Conservation (phyloP, 306 rosid genomes). For the Arachis hypogaea region DNA sequence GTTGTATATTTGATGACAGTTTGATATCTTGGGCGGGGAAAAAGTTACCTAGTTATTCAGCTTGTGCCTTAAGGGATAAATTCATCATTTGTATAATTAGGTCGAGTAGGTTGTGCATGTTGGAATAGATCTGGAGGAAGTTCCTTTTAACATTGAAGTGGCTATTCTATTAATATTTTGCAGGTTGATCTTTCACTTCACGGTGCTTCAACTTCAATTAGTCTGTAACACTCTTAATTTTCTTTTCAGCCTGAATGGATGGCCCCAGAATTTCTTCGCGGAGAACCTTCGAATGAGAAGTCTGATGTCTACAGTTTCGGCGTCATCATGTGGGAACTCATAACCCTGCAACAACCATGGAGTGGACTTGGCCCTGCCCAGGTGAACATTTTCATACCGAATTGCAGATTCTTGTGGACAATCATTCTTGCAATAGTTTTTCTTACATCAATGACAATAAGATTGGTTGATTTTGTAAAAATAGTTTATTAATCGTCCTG, state of each 20-base stretch:
- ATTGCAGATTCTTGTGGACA: not conserved
- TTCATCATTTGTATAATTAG: conserved; percentile 14
- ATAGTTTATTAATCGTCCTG: conserved; percentile 5
- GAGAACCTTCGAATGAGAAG: conserved; percentile 95
- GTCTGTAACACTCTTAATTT: conserved; percentile 64
- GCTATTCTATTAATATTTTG: conserved; percentile 53
- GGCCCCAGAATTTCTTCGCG: conserved; percentile 99
- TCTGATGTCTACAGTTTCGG: conserved; percentile 95
- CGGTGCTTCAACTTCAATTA: conserved; percentile 46
- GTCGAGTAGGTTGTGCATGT: conserved; percentile 8
- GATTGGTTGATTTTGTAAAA: conserved; percentile 3
- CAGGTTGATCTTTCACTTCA: conserved; percentile 56
- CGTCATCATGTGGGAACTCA: conserved; percentile 93
- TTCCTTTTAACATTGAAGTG: conserved; percentile 40
- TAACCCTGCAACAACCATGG: conserved; percentile 94
- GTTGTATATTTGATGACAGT: conserved; percentile 17
- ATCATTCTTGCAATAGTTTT: not conserved
- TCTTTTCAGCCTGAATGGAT: conserved; percentile 99
- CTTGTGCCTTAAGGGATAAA: conserved; percentile 13
- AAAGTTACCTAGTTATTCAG: not conserved
- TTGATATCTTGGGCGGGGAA: not conserved
- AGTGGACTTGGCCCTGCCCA: conserved; percentile 90
- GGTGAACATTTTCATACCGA: conserved; percentile 47
- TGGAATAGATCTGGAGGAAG: conserved; percentile 22
- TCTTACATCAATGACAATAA: not conserved